Conservation (phyloP, 2,329 filamentous ascomycete genomes). For the Xylaria sp. region DNA sequence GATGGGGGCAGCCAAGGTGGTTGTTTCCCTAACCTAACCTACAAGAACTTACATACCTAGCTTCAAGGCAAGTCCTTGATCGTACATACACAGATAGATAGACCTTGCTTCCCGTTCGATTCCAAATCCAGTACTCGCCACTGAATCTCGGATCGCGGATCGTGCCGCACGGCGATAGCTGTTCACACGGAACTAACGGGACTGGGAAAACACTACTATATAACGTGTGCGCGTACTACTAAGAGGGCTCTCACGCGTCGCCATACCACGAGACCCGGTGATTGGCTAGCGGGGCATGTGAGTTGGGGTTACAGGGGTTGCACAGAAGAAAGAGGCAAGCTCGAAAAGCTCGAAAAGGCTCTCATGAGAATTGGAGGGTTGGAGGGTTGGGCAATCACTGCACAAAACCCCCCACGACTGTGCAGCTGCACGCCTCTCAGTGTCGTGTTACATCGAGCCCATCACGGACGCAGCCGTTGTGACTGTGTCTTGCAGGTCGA, state of each 20-base stretch:
- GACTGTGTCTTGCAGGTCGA: slow-evolving; percentile 19
- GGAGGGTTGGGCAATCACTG: slow-evolving; percentile 35
- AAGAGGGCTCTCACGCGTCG: slow-evolving; percentile 7
- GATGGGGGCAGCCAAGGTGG: too few species aligned
- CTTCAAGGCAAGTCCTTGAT: not conserved
- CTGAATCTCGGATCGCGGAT: slow-evolving; percentile 31
- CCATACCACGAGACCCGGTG: slow-evolving; percentile 31
- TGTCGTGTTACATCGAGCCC: slow-evolving; percentile 39
- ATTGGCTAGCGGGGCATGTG: slow-evolving; percentile 37
- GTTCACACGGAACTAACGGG: slow-evolving; percentile 4
- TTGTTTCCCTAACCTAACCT: not conserved
- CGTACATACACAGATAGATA: not conserved
- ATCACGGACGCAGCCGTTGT: slow-evolving; percentile 29
- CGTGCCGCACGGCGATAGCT: slow-evolving; percentile 36
- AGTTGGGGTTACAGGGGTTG: slow-evolving; percentile 28
- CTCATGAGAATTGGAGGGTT: too few species aligned
- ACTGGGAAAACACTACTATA: too few species aligned
- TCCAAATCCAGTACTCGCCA: not conserved
- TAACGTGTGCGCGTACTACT: too few species aligned
- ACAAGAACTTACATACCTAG: not conserved
- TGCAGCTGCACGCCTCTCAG: slow-evolving; percentile 25
- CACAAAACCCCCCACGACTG: slow-evolving; percentile 32
- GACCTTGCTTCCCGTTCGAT: not conserved
- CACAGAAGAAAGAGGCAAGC: slow-evolving; percentile 24
- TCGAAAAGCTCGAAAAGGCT: slow-evolving; percentile 1